Percentiles rank a stretch among this genome's conserved stretches.
Conservation (phyloP, 805 yeast species). For the Nakazawaea wickerhamii region DNA sequence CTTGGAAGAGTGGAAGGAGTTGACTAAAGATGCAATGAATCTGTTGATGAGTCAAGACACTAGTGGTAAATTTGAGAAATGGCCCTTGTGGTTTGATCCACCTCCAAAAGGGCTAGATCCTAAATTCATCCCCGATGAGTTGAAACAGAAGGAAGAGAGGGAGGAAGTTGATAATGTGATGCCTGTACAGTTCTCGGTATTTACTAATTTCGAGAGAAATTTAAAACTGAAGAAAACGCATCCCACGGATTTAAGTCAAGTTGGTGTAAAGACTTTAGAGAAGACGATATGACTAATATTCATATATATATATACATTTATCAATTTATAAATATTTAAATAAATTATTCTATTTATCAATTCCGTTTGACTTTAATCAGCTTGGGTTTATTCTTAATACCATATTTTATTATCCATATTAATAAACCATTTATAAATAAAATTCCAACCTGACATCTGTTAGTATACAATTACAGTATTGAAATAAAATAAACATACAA, state of each 20-base stretch:
- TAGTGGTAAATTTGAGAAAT: slow-evolving; percentile 35
- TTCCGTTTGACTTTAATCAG: not conserved
- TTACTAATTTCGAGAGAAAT: slow-evolving; percentile 76
- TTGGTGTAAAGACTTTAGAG: not conserved
- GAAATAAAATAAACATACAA: slow-evolving; percentile 2
- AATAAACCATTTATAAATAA: not conserved
- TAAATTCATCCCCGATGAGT: slow-evolving; percentile 38
- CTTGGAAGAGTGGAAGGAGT: slow-evolving; percentile 69
- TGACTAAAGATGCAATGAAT: slow-evolving; percentile 52
- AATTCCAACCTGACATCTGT: not conserved
- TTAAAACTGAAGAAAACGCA: slow-evolving; percentile 35
- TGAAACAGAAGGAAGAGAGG: slow-evolving; percentile 21
- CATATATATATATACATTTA: not conserved
- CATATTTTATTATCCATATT: not conserved
- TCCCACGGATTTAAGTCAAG: not conserved
- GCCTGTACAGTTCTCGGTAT: slow-evolving; percentile 72
- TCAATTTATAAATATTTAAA: not conserved
- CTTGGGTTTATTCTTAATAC: not conserved
- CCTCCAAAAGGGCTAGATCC: slow-evolving; percentile 37
- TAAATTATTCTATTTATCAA: not conserved
- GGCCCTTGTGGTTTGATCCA: slow-evolving; percentile 66
- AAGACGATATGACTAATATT: not conserved
- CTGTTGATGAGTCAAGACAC: slow-evolving; percentile 30
- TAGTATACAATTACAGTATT: not conserved
- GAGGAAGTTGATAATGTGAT: slow-evolving; percentile 48